Evolutionary conservation across 768 basidiomycete species (phyloP).

Genomic region (Chalciporus sphaerocephalus): DNA sequence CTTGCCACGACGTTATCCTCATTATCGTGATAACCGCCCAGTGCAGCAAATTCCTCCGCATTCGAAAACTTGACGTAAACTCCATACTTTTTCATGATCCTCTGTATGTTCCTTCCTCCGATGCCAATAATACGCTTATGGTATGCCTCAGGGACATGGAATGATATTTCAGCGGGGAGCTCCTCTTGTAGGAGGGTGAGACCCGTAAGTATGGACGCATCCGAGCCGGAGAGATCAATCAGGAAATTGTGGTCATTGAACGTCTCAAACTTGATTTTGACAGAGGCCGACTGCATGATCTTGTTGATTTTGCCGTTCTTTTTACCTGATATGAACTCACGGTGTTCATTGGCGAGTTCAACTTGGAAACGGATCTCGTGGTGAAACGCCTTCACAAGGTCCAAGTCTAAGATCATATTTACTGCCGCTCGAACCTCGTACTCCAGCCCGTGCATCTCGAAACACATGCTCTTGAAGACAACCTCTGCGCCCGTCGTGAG

Average conservation of each 20-base stretch:
- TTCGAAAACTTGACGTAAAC: slow-evolving; percentile 99
- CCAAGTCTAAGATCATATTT: slow-evolving; percentile 81
- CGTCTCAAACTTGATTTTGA: slow-evolving; percentile 98
- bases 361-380: slow-evolving; percentile 98
- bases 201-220: slow-evolving; percentile 81
- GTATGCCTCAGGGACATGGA: slow-evolving; percentile 97
- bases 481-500: slow-evolving; percentile 86
- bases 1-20: slow-evolving; percentile 99
- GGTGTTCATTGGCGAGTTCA: slow-evolving; percentile 94
- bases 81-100: slow-evolving; percentile 99
- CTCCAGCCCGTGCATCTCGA: slow-evolving; percentile 94
- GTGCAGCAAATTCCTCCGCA: slow-evolving; percentile 91
- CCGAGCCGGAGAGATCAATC: slow-evolving; percentile 85
- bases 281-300: slow-evolving; percentile 96
- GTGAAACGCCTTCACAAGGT: slow-evolving; percentile 90
- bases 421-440: slow-evolving; percentile 86
- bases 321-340: slow-evolving; percentile 98
- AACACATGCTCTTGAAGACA: slow-evolving; percentile 96
- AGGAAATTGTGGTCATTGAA: slow-evolving; percentile 95
- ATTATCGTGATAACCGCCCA: slow-evolving; percentile 94
- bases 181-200: slow-evolving; percentile 91
- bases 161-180: slow-evolving; percentile 96
- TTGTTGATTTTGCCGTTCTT: slow-evolving; percentile 99
- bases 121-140: slow-evolving; percentile 99
- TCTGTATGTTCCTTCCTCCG: slow-evolving; percentile 94